Conservation (phyloP, 306 rosid species). For the Neltuma alba region DNA sequence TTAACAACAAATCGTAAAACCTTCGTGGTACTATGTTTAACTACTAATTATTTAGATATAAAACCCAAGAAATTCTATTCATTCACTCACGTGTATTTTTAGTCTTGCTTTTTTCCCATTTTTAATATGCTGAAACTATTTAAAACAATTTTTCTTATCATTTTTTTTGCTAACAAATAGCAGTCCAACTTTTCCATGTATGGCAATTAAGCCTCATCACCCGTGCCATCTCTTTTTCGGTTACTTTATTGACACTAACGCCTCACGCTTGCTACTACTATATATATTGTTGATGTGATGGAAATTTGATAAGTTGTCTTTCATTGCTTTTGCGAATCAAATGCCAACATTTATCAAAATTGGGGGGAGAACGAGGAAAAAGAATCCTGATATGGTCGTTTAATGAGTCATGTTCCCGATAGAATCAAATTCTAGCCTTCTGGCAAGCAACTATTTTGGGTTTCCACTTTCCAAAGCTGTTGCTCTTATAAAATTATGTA, state of each 20-base stretch:
- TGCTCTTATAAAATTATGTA: too few relatives aligned
- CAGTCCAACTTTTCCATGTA: too few relatives aligned
- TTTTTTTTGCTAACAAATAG: too few relatives aligned
- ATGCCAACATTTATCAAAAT: background rate
- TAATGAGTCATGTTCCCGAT: background rate
- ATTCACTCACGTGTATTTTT: background rate
- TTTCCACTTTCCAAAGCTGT: too few relatives aligned
- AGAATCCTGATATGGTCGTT: background rate
- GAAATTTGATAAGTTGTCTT: too few relatives aligned
- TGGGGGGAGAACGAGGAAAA: background rate
- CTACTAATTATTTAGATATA: background rate
- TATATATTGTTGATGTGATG: background rate
- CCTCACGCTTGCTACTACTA: background rate
- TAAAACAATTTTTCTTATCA: too few relatives aligned
- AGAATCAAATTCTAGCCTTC: background rate
- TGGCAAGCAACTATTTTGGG: background rate
- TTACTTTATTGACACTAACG: background rate
- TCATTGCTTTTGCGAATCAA: background rate
- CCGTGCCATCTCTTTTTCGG: too few relatives aligned
- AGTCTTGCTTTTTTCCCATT: too few relatives aligned
- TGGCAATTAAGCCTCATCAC: too few relatives aligned
- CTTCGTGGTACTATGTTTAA: too few relatives aligned
- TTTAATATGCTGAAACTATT: background rate
- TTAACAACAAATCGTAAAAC: too few relatives aligned
- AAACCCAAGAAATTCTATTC: background rate